These are phyloP conservation scores for Epichloe amarillans DNA, from an alignment of 2,329 filamentous ascomycete genomes.

Conservation along the genomic window DNA sequence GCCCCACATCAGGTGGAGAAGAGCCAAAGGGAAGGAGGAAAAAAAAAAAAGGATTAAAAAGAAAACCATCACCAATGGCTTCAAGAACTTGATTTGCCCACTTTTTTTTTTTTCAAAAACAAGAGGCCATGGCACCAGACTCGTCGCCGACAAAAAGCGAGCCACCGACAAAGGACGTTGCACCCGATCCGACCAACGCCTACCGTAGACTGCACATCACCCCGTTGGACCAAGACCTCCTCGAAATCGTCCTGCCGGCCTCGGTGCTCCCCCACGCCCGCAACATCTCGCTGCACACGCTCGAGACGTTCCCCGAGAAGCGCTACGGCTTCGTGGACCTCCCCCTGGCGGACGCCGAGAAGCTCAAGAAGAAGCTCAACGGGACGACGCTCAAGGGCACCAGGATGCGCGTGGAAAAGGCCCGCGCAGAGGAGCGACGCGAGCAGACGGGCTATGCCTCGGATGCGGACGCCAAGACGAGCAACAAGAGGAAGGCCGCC, in stretches of 20 bases:
- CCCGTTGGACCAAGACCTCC: conserved; percentile 64
- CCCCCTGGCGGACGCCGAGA: conserved; percentile 74
- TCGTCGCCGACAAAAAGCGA: neutral
- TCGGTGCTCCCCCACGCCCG: conserved; percentile 51
- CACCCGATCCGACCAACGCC: neutral
- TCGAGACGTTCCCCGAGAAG: conserved; percentile 81
- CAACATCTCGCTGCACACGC: conserved; percentile 75
- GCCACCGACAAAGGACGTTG: neutral
- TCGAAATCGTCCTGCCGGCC: conserved; percentile 58
- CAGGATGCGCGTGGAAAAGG: conserved; percentile 76
- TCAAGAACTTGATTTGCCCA: too few species aligned
- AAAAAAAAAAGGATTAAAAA: neutral
- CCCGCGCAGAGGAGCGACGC: conserved; percentile 41
- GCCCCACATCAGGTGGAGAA: neutral
- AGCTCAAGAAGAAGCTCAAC: conserved; percentile 80
- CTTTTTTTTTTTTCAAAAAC: too few species aligned
- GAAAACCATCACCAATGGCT: neutral
- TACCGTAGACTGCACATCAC: conserved; percentile 60
- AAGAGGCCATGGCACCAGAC: neutral
- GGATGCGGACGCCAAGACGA: conserved; percentile 16
- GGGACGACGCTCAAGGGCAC: conserved; percentile 71
- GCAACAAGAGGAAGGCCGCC: conserved; percentile 22
- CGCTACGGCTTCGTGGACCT: conserved; percentile 85
- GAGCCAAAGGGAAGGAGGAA: too few species aligned
- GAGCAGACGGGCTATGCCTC: conserved; percentile 19